Base-by-base conservation (phyloP, 148 eudicot species). In the Suaeda aralocaspica region DNA sequence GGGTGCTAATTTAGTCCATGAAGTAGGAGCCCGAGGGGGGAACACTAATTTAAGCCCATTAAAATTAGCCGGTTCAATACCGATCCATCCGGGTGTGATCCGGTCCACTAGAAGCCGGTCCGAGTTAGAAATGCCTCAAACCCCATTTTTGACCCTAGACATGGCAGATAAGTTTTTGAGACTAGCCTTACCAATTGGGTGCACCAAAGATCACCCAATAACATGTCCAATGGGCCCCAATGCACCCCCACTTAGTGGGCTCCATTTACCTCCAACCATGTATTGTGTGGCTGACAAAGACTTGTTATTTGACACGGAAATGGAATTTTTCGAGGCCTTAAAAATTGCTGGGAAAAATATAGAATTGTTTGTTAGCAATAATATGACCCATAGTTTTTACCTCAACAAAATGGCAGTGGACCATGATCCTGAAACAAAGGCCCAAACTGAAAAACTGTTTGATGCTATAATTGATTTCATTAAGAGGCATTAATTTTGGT, bases 291-390 rank as follows among this genome's bases (percentile, higher is more conserved):
- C 98, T 31, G 91, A 86, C n/a, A 82, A 74, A 52, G 98, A 90
- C 53, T 39, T 92, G 85, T 49, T 92, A 0, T 76, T 45, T n/a
- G 98, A 92, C 74, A 76, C 93, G 0, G 78, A 90, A 21, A 92
- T 90, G 94, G 96, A 92, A 68, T 90, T 81, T 52, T 88, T 78
- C 29, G 91, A 90, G 68, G 90, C 87, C 15, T 76, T 90, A 82
- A 88, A 83, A 59, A 71, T 72, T 41, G 96, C 69, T 4, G 74
- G 84, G 22, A 88, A 88, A 50, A 74, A 86, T 0, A 83, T 92
- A 45, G 92, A 86, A 77, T 76, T 92, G 28, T 64, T 81, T 36
- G 49, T 82, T 18, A 92, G 82, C 62, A 10, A 67, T 0, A 87
- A 86, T 16, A 83, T 90, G 82, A 82, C 82, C 0, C 98, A 90